Conservation (phyloP, 2,329 filamentous ascomycete genomes). For the Colletotrichum limetticola region DNA sequence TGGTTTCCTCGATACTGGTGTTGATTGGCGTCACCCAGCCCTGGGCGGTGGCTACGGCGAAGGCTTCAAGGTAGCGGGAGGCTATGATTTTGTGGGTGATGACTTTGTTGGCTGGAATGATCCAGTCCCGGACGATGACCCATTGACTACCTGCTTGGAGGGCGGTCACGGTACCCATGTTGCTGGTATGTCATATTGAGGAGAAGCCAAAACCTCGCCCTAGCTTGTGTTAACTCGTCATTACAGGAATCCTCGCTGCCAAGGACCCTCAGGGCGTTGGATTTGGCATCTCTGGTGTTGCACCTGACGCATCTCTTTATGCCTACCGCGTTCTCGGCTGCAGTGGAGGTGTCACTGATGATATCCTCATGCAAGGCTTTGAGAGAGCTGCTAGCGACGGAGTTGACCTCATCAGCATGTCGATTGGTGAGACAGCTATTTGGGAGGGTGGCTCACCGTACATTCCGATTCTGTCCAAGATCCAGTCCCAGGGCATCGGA, state of each 20-base stretch:
- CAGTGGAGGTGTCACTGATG: slow-evolving; percentile 16
- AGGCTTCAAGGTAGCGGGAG: slow-evolving; percentile 37
- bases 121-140: slow-evolving; percentile 22
- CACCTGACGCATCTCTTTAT: slow-evolving; percentile 42
- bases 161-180: slow-evolving; percentile 57
- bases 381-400: slow-evolving; percentile 21
- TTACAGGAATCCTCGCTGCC: slow-evolving; percentile 14
- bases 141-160: slow-evolving; percentile 20
- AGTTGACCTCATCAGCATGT: slow-evolving; percentile 29
- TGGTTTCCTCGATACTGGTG: slow-evolving; percentile 52
- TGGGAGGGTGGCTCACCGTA: slow-evolving; percentile 26
- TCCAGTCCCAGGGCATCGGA: slow-evolving; percentile 26
- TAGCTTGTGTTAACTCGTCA: background rate
- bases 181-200: slow-evolving; percentile 46
- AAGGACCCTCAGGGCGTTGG: slow-evolving; percentile 17
- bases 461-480: slow-evolving; percentile 15
- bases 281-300: slow-evolving; percentile 39
- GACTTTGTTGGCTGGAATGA: slow-evolving; percentile 43
- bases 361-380: slow-evolving; percentile 25
- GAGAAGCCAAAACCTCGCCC: background rate
- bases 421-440: slow-evolving; percentile 17
- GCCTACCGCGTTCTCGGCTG: slow-evolving; percentile 36
- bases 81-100: slow-evolving; percentile 42
- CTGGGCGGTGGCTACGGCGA: slow-evolving; percentile 28
- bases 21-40: slow-evolving; percentile 49